phyloP scores from a whole-genome alignment of 1,139 yeast genomes.

The Wickerhamomyces sp. region DNA sequence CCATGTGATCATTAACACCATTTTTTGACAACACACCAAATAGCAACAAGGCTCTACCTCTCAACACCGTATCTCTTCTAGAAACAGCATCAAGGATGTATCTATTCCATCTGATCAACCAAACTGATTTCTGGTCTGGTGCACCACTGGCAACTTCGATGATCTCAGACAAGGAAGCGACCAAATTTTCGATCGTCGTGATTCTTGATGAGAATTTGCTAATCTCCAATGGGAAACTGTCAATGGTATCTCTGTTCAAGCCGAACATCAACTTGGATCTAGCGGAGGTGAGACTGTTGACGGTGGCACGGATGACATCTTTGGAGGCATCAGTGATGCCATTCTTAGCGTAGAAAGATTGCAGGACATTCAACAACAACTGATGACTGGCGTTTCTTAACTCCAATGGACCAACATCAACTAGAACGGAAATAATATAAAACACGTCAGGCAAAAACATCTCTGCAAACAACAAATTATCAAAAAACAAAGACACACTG shows the following conservation, averaged over 20 bases:
- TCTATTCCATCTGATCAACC: constrained; percentile 70
- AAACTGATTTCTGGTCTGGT: constrained; percentile 43
- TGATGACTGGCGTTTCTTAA: constrained; percentile 64
- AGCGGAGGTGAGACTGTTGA: constrained; percentile 61
- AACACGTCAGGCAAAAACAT: constrained; percentile 69
- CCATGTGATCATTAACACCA: constrained; percentile 59
- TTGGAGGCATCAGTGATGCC: constrained; percentile 41
- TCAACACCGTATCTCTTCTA: constrained; percentile 53
- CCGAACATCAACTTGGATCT: constrained; percentile 77
- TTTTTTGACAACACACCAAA: constrained; percentile 64
- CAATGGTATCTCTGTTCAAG: constrained; percentile 57
- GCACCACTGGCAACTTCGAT: constrained; percentile 46
- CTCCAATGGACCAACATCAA: constrained; percentile 69
- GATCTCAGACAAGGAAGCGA: constrained; percentile 55
- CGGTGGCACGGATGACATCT: constrained; percentile 43
- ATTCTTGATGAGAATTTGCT: constrained; percentile 48
- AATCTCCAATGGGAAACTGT: constrained; percentile 31
- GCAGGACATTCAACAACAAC: constrained; percentile 63
- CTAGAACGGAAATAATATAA: constrained; percentile 61
- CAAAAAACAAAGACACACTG: constrained; percentile 66
- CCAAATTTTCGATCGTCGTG: constrained; percentile 56
- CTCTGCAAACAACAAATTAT: constrained; percentile 60
- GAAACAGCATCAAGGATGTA: constrained; percentile 65
- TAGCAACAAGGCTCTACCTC: constrained; percentile 66
- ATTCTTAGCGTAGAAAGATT: constrained; percentile 62